These are phyloP conservation scores for Beauveria varroae DNA, from an alignment of 2,329 filamentous ascomycete species.

Conservation along the genomic window DNA sequence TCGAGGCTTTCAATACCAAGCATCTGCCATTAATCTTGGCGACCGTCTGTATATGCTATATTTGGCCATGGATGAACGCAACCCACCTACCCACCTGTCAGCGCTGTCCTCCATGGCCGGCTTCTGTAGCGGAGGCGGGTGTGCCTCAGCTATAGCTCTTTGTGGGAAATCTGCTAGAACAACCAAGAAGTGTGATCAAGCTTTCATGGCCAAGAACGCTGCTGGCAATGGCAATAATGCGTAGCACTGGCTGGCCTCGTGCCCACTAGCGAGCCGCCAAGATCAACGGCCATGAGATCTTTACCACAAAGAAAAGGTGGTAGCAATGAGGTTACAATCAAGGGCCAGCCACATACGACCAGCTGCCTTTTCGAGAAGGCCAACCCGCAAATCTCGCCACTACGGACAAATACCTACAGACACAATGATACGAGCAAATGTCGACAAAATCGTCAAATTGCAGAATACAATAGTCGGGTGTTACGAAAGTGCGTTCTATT, in stretches of 20 bases:
- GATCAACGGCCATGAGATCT: not conserved
- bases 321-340: not conserved
- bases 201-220: too few species aligned
- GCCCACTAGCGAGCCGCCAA: not conserved
- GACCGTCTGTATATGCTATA: not conserved
- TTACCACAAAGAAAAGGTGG: slow-evolving; percentile 5
- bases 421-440: not conserved
- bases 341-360: not conserved
- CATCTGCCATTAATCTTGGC: not conserved
- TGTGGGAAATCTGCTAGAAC: not conserved
- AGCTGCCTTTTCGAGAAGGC: not conserved
- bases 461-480: not conserved
- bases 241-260: not conserved
- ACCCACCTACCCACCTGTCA: not conserved
- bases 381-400: not conserved
- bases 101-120: not conserved
- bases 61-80: not conserved
- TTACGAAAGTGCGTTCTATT: not conserved
- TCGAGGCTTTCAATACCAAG: not conserved
- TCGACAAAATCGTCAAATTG: not conserved
- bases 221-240: not conserved
- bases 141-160: not conserved
- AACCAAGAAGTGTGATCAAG: not conserved
- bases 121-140: too few species aligned
- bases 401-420: not conserved